Conservation (phyloP, 139 green algal species). For the Chlorella sp. region DNA sequence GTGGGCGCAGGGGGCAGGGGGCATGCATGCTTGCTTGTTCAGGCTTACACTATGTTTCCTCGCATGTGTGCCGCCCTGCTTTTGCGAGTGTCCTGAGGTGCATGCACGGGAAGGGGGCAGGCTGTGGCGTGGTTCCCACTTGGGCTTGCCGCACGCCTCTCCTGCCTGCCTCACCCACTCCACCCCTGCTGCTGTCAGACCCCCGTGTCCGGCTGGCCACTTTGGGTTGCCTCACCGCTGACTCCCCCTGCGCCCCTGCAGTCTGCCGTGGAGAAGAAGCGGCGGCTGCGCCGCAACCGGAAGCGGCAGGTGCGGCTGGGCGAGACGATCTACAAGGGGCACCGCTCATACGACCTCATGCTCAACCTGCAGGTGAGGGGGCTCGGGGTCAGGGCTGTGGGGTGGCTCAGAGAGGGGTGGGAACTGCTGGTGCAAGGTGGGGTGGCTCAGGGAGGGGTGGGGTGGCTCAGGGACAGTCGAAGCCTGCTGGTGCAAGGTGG, state of each 20-base stretch:
- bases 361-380: constrained; percentile 64
- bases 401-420: background rate
- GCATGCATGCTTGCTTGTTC: no score
- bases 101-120: no score
- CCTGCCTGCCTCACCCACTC: background rate
- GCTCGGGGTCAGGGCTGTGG: no score
- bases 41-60: no score
- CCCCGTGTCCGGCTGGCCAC: no score
- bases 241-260: no score
- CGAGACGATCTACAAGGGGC: constrained; percentile 87
- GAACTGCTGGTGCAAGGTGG: background rate
- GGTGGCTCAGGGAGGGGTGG: background rate
- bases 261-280: background rate
- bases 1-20: no score
- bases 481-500: background rate
- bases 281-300: constrained; percentile 6
- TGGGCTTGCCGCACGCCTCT: background rate
- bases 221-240: no score
- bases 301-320: constrained; percentile 33
- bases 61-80: no score
- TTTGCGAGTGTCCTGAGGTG: no score
- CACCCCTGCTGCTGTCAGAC: no score
- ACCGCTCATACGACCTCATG: constrained; percentile 95
- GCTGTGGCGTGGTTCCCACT: background rate
- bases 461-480: no score